Conservation (phyloP, 2,329 filamentous ascomycete genomes). For the Cryphonectria nitschkei region DNA sequence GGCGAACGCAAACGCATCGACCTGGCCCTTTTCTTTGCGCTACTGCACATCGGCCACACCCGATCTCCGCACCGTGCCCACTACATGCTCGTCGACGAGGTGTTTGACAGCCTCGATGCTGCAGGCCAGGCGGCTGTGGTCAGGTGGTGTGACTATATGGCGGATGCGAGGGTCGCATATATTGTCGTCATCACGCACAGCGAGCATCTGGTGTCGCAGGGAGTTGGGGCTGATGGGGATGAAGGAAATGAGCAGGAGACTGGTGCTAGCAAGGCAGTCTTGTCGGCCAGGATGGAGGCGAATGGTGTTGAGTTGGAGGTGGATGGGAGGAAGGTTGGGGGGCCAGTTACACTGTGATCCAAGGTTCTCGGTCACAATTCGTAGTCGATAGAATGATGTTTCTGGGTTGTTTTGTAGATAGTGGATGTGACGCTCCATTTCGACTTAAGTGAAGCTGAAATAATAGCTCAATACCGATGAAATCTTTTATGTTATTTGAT, state of each 20-base stretch:
- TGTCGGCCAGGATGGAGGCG: neutral
- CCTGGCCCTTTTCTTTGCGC: constrained; percentile 41
- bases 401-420: too few relatives aligned
- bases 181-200: constrained; percentile 18
- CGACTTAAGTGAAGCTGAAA: too few relatives aligned
- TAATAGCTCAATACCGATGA: too few relatives aligned
- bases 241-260: neutral
- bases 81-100: constrained; percentile 42
- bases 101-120: constrained; percentile 39
- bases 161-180: constrained; percentile 10
- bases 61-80: constrained; percentile 37
- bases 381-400: too few relatives aligned
- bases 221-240: neutral
- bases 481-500: too few relatives aligned
- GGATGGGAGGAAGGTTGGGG: constrained; percentile 1
- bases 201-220: constrained; percentile 12
- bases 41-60: constrained; percentile 36
- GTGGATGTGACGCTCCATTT: too few relatives aligned
- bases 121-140: constrained; percentile 37
- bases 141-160: constrained; percentile 15
- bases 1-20: constrained; percentile 43
- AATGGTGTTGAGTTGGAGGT: neutral
- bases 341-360: neutral
- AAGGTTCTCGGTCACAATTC: neutral
- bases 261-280: neutral